Evolutionary conservation across 2,329 filamentous ascomycete genomes (phyloP), one percentile per base, ranked within the genome.

Genomic region (Fusarium hainanense): DNA sequence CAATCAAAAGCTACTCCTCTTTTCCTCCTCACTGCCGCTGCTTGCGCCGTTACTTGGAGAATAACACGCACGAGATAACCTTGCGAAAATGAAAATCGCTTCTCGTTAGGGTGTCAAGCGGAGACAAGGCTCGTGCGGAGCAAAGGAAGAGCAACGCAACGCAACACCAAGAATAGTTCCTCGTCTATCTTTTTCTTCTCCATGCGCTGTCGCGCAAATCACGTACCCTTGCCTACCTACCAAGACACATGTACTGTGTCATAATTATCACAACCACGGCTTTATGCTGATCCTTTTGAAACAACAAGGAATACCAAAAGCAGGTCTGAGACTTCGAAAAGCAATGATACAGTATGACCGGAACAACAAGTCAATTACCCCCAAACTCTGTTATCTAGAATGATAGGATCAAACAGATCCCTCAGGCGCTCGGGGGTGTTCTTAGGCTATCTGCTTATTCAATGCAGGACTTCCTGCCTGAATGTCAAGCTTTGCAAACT

Each of bases 71-170:
- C n/a, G 27, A 46, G 52, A 63, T 28, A 63, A 48, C 60, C 30
- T 63, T 57, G 61, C 67, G 48, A 50, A 63, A 60, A 27, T 43
- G 46, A 54, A 59, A 48, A 69, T 70, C 69, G 41, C 49, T 50
- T 65, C 62, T 61, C 21, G 42, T 69, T 66, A 62, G 61, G 61
- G 51, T 58, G 60, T 51, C 40, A 66, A 66, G 71, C 63, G 63
- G 70, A 66, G 72, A 52, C 56, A 48, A 57, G 56, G 51, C 64
- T 57, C 60, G 34, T 65, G 66, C 72, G 72, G 72, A 74, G 66
- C 66, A 74, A 69, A 69, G 69, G 70, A 74, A 68, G 49, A 56
- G 32, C 34, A 56, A 58, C 56, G 32, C 34, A 56, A 12, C 27
- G 11, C 27, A 28, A 28, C 27, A 52, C 43, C 48, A 65, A 42